Conservation (phyloP, 1,139 yeast species). For the Sugiyamaella novakii region DNA sequence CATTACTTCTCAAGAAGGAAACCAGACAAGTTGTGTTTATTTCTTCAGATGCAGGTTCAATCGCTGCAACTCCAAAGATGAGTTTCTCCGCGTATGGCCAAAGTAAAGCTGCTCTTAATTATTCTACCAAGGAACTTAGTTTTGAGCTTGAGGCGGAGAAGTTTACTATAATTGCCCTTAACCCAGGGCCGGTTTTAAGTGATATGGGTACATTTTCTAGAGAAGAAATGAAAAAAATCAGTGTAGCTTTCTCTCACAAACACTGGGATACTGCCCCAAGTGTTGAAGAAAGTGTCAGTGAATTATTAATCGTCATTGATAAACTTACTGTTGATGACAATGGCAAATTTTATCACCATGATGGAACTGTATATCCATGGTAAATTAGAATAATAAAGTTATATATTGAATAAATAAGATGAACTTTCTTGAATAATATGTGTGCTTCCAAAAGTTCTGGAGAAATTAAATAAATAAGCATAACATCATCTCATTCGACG, state of each 20-base stretch:
- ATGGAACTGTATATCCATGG: constrained; percentile 23
- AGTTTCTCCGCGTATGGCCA: constrained; percentile 41
- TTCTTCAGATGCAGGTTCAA: constrained; percentile 37
- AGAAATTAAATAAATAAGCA: too few relatives aligned
- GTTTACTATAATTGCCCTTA: constrained; percentile 38
- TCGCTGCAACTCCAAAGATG: constrained; percentile 26
- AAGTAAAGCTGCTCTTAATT: constrained; percentile 46
- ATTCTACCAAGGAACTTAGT: constrained; percentile 34
- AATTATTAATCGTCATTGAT: constrained; percentile 17
- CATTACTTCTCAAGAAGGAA: constrained; percentile 29
- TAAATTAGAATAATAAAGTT: constrained; percentile 1
- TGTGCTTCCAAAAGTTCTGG: too few relatives aligned
- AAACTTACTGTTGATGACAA: constrained; percentile 20
- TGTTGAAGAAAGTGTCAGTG: constrained; percentile 22
- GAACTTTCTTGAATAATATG: too few relatives aligned
- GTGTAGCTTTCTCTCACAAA: constrained; percentile 11
- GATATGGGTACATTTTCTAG: constrained; percentile 36
- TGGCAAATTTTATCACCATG: constrained; percentile 24
- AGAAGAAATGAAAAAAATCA: constrained; percentile 18
- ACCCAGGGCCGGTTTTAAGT: constrained; percentile 43
- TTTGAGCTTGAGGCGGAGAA: constrained; percentile 35
- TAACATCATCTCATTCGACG: constrained; percentile 5
- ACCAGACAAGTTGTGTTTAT: constrained; percentile 34
- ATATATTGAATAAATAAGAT: constrained; percentile 1
- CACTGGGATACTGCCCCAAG: constrained; percentile 23